phyloP scores from a whole-genome alignment of 768 basidiomycete genomes.

The Xerocomellus amylosporus region DNA sequence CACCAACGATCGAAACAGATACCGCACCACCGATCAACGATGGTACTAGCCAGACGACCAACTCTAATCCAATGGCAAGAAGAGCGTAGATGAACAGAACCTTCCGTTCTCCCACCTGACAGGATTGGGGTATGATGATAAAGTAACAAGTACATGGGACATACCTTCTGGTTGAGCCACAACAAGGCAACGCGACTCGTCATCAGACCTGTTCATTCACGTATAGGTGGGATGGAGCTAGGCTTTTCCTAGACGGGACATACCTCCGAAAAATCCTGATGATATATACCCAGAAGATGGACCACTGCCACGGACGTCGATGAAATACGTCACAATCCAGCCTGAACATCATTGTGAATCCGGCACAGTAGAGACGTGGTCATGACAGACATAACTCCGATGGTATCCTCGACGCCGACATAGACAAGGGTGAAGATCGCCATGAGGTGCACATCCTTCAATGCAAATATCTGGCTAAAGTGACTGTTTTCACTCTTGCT shows the following conservation, averaged over 20 bases:
- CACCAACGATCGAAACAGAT: slow-evolving; percentile 53
- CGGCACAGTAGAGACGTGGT: no score
- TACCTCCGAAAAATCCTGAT: slow-evolving; percentile 56
- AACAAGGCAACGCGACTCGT: slow-evolving; percentile 51
- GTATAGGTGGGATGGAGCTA: background rate
- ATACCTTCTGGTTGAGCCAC: slow-evolving; percentile 53
- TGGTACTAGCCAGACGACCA: slow-evolving; percentile 57
- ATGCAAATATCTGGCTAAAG: slow-evolving; percentile 50
- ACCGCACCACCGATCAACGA: slow-evolving; percentile 54
- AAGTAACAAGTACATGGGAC: background rate
- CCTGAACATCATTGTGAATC: slow-evolving; percentile 34
- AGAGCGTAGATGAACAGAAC: slow-evolving; percentile 53
- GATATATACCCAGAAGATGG: slow-evolving; percentile 49
- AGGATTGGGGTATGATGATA: background rate
- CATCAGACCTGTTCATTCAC: slow-evolving; percentile 44
- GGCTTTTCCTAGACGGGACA: background rate
- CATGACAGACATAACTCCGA: slow-evolving; percentile 36
- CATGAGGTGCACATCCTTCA: slow-evolving; percentile 56
- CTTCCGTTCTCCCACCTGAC: slow-evolving; percentile 57
- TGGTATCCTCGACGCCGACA: slow-evolving; percentile 62
- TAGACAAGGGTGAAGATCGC: slow-evolving; percentile 65
- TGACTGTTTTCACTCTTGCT: slow-evolving; percentile 36
- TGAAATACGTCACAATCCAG: slow-evolving; percentile 68
- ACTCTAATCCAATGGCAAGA: slow-evolving; percentile 53
- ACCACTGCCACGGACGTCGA: slow-evolving; percentile 43